These are phyloP conservation scores for Mucor racemosus DNA, from an alignment of 371 early-diverging fungal species.

Conservation along the genomic window DNA sequence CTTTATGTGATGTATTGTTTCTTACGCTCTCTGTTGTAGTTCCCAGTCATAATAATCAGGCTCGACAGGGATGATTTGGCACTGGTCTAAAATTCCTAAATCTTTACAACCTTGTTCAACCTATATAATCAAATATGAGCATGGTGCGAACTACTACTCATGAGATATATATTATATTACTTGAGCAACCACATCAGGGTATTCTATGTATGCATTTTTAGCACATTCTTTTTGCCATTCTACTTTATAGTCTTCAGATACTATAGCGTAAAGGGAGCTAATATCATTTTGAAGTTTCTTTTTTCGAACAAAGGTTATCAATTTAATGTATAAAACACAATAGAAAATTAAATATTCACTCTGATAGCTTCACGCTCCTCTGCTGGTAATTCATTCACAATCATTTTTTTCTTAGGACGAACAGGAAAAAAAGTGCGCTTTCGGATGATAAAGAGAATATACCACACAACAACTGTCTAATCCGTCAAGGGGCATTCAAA, in stretches of 20 bases:
- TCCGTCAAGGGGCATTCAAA: background rate
- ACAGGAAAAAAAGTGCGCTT: background rate
- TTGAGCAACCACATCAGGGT: slow-evolving; percentile 30
- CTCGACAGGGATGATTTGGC: slow-evolving; percentile 64
- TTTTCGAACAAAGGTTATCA: background rate
- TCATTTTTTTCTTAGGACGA: background rate
- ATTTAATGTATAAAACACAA: too few relatives aligned
- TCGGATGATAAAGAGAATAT: background rate
- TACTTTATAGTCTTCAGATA: slow-evolving; percentile 27
- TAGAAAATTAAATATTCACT: background rate
- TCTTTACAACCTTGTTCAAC: slow-evolving; percentile 33
- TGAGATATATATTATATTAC: background rate
- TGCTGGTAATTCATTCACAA: slow-evolving; percentile 22
- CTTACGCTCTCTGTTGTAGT: slow-evolving; percentile 68
- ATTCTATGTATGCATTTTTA: slow-evolving; percentile 19
- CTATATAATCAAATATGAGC: slow-evolving; percentile 18
- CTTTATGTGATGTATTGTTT: background rate
- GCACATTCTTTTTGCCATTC: slow-evolving; percentile 28
- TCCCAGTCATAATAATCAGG: slow-evolving; percentile 79
- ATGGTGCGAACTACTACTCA: background rate
- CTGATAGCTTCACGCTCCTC: slow-evolving; percentile 19
- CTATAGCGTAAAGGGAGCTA: slow-evolving; percentile 23
- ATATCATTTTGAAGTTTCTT: slow-evolving; percentile 32
- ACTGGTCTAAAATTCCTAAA: slow-evolving; percentile 30
- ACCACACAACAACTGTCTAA: background rate